Evolutionary conservation across 2,329 filamentous ascomycete genomes (phyloP).

Genomic region (Alternaria dauci): DNA sequence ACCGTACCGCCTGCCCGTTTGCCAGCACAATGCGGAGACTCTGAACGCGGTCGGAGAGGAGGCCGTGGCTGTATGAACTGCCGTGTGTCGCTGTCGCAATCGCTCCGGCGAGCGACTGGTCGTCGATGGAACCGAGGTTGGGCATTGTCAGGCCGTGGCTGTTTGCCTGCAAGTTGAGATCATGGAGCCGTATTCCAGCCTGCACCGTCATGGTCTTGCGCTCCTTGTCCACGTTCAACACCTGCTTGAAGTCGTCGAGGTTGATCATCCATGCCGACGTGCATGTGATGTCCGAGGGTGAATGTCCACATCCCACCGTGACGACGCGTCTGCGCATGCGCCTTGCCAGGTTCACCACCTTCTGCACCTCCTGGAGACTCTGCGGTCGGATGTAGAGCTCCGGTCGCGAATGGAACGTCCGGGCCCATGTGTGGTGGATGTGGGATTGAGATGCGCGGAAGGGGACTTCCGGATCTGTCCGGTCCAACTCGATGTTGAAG

Average conservation of each 20-base stretch:
- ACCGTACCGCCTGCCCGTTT: constrained; percentile 76
- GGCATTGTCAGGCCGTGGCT: constrained; percentile 82
- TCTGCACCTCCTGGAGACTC: constrained; percentile 81
- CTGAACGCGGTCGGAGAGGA: constrained; percentile 80
- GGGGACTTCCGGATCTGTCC: constrained; percentile 69
- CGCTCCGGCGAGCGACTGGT: constrained; percentile 90
- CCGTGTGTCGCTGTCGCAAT: constrained; percentile 95
- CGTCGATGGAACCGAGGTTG: constrained; percentile 93
- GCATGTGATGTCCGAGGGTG: constrained; percentile 89
- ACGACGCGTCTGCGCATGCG: constrained; percentile 82
- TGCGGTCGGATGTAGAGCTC: constrained; percentile 91
- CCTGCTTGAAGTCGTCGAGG: constrained; percentile 79
- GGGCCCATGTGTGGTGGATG: constrained; percentile 91
- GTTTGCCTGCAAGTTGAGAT: constrained; percentile 77
- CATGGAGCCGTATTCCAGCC: constrained; percentile 84
- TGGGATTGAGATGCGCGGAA: constrained; percentile 79
- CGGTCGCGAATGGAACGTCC: constrained; percentile 86
- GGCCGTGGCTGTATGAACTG: constrained; percentile 81
- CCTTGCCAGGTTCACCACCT: constrained; percentile 80
- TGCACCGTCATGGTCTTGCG: constrained; percentile 77
- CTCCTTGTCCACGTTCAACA: constrained; percentile 73
- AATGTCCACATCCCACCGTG: constrained; percentile 90
- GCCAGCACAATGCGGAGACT: constrained; percentile 82
- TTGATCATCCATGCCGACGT: constrained; percentile 95
- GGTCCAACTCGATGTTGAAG: constrained; percentile 64